A percentile compares a stretch with the other conserved stretches of the same genome.
Conservation (phyloP, 306 rosid genomes). For the Lathyrus oleraceus region DNA sequence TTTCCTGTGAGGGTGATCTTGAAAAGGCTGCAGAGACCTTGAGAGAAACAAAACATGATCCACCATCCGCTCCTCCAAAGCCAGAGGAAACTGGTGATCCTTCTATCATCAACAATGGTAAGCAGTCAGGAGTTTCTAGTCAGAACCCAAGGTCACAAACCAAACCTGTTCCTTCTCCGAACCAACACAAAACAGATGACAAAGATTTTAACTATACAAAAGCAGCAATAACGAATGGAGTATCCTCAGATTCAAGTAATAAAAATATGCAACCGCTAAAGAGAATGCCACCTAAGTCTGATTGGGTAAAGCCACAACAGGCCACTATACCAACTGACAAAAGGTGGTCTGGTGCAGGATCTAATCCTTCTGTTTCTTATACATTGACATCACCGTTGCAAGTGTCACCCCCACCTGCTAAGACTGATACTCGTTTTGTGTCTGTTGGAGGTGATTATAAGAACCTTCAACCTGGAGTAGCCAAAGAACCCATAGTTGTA, state of each 20-base stretch:
- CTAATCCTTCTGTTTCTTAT: conserved; percentile 66
- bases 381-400: conserved; percentile 68
- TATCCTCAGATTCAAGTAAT: conserved; percentile 57
- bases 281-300: conserved; percentile 69
- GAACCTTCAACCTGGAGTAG: conserved; percentile 62
- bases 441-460: conserved; percentile 62
- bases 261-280: conserved; percentile 70
- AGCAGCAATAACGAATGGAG: conserved; percentile 50
- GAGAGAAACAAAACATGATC: conserved; percentile 63
- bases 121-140: conserved; percentile 54
- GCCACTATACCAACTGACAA: conserved; percentile 56
- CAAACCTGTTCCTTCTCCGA: conserved; percentile 48
- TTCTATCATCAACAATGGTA: conserved; percentile 55
- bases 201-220: conserved; percentile 83
- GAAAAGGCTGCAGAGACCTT: conserved; percentile 78
- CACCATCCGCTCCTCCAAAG: conserved; percentile 60
- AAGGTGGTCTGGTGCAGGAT: conserved; percentile 66
- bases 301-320: conserved; percentile 77
- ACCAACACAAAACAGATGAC: conserved; percentile 71
- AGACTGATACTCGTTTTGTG: conserved; percentile 64
- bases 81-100: conserved; percentile 86
- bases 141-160: conserved; percentile 59
- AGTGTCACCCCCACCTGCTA: conserved; percentile 53
- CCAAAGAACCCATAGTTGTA: conserved; percentile 72
- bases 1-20: conserved; percentile 85